phyloP scores from a whole-genome alignment of 495 filamentous ascomycete genomes.

The Cercophora scortea region DNA sequence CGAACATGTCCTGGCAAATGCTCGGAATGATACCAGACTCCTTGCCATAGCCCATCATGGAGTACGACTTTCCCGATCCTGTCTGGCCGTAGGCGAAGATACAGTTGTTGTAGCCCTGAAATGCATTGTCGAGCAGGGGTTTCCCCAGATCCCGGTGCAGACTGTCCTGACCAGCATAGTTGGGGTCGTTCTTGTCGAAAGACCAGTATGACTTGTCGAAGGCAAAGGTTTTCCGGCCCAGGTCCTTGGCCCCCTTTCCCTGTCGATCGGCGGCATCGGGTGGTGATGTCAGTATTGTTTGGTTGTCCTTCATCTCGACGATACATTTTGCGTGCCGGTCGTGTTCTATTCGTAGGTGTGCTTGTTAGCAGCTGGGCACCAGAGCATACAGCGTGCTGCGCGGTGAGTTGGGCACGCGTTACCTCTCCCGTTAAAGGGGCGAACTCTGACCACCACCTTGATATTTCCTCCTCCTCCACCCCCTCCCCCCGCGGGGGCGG shows the following conservation, averaged over 20 bases:
- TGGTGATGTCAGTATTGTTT: slow-evolving; percentile 80
- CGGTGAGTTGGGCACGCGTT: slow-evolving; percentile 17
- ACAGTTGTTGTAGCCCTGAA: slow-evolving; percentile 98
- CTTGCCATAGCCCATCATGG: slow-evolving; percentile 99
- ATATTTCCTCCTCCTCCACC: slow-evolving; percentile 87
- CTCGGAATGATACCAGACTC: slow-evolving; percentile 95
- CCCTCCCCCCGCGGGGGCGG: slow-evolving; percentile 13
- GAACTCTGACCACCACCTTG: slow-evolving; percentile 95
- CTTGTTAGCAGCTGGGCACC: background rate
- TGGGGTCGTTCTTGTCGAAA: slow-evolving; percentile 70
- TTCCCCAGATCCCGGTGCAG: slow-evolving; percentile 81
- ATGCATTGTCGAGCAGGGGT: slow-evolving; percentile 95
- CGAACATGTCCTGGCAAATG: slow-evolving; percentile 97
- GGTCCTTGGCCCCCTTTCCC: slow-evolving; percentile 58
- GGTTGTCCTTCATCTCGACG: slow-evolving; percentile 87
- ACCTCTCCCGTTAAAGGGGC: slow-evolving; percentile 93
- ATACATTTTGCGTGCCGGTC: slow-evolving; percentile 94
- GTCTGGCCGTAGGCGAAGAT: slow-evolving; percentile 99
- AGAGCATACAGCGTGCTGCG: too few relatives aligned
- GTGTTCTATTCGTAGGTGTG: slow-evolving; percentile 50
- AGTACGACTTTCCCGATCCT: slow-evolving; percentile 96
- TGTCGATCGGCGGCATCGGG: slow-evolving; percentile 50
- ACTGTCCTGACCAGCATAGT: slow-evolving; percentile 86
- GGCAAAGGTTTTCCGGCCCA: slow-evolving; percentile 77
- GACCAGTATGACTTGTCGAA: slow-evolving; percentile 99